Conservation (phyloP, 176 grass and related monocot genomes). For the Oropetium thomaeum region DNA sequence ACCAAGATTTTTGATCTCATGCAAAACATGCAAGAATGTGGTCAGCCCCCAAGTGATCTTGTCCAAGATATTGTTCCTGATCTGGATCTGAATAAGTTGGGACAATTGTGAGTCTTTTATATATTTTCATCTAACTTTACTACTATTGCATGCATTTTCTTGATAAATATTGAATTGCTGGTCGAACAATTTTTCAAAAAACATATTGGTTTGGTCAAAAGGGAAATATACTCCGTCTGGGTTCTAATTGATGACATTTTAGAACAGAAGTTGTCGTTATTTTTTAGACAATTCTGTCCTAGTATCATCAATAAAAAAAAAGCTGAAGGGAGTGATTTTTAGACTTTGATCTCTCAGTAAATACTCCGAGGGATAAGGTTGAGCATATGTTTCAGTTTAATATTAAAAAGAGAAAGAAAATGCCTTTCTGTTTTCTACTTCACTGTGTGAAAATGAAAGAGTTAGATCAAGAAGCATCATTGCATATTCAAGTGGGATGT, state of each 20-base stretch:
- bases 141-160: not conserved
- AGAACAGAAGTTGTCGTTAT: not conserved
- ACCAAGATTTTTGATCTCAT: slow-evolving; percentile 85
- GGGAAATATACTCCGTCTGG: not conserved
- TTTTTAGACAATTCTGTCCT: not conserved
- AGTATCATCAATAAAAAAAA: not conserved
- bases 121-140: not conserved
- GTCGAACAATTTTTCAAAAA: not conserved
- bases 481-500: not conserved
- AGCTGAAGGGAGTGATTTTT: not conserved
- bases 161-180: not conserved
- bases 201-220: not conserved
- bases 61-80: slow-evolving; percentile 84
- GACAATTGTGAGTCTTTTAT: slow-evolving; percentile 75
- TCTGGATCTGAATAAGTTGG: slow-evolving; percentile 77
- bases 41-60: slow-evolving; percentile 92
- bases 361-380: not conserved
- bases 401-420: not conserved
- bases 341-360: not conserved
- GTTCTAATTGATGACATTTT: not conserved
- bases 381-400: not conserved
- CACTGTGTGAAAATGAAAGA: not conserved
- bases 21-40: slow-evolving; percentile 98
- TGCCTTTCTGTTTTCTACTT: not conserved
- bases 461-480: not conserved